Base-by-base conservation (phyloP, 2,329 filamentous ascomycete genomes). In the Pseudocercospora musae region DNA sequence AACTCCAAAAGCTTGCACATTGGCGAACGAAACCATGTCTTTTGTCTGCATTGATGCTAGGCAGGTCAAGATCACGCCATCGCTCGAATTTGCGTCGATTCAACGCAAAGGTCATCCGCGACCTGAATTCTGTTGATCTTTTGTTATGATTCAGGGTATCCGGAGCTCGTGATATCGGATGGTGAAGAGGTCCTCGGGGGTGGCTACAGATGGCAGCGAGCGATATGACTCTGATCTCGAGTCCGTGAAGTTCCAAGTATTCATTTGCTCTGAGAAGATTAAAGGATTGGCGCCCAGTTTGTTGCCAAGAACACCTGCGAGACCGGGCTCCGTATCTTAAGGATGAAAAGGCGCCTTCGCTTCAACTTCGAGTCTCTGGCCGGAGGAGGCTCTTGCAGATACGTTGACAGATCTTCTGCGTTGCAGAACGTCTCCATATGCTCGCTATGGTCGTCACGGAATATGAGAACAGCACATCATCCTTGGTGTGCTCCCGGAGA, bases 211-310 rank as follows among this genome's bases (percentile, higher is more conserved):
- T 0, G 68, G 68, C 6, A 71, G 49, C 21, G 62, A 62, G 25
- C 68, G 62, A 49, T 65, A 57, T 6, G 67, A 65, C 4, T 67
- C 65, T 4, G 68, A 67, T 25, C 60, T 59, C 1, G 65, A 68
- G 21, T 69, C 67, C 3, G 67, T 66, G 21, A 63, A 71, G 44
- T 69, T 71, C 68, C 66, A 70, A 6, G 69, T 68, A 25, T 71
- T 68, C 66, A 68, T 69, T 40, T 71, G 69, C 25, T 67, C 66
- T 20, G 63, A 66, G 42, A 71, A 69, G 3, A 71, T 66, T 1
- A 69, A 33, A 9, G 68, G 69, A 29, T 70, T 65, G 1, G 69
- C 60, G 1, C 62, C 66, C 4, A 71, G 56, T 21, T 64, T 59
- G 11, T 60, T 20, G 9, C 69, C 69, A 6, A 69, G 66, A 0